phyloP scores from a whole-genome alignment of 192 early-diverging fungal genomes.

The Allomyces javanicus region DNA sequence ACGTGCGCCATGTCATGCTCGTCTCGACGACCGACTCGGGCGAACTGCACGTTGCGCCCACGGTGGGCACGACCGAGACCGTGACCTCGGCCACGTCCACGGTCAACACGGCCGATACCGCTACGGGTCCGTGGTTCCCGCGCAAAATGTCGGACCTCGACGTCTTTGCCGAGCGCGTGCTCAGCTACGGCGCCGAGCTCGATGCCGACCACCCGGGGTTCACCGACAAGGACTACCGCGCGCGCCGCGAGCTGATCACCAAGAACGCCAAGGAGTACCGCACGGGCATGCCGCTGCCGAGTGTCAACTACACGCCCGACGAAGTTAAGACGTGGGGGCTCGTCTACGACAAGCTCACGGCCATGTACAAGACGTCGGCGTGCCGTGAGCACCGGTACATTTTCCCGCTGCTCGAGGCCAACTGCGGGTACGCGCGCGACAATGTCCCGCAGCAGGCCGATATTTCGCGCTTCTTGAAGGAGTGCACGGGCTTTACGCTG shows the following conservation, averaged over 20 bases:
- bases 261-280: conserved; percentile 58
- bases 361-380: conserved; percentile 63
- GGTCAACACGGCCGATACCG: conserved; percentile 14
- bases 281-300: conserved; percentile 55
- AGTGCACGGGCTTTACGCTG: conserved; percentile 84
- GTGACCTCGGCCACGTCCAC: conserved; percentile 1
- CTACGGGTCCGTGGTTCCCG: conserved; percentile 66
- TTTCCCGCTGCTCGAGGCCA: conserved; percentile 70
- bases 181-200: conserved; percentile 79
- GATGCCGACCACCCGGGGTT: conserved; percentile 87
- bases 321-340: conserved; percentile 73
- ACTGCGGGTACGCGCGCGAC: conserved; percentile 69
- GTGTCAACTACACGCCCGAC: conserved; percentile 53
- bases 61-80: neutral
- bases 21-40: conserved; percentile 42
- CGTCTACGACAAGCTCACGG: conserved; percentile 51
- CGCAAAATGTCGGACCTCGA: conserved; percentile 81
- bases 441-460: conserved; percentile 78
- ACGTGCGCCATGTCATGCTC: conserved; percentile 40
- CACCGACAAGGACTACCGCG: conserved; percentile 63
- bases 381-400: conserved; percentile 83
- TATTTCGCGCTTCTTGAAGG: conserved; percentile 78
- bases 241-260: conserved; percentile 64
- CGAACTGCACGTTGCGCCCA: conserved; percentile 15
- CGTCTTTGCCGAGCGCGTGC: conserved; percentile 72